Conservation (phyloP, 495 filamentous ascomycete species). For the Penicillium turbatum region DNA sequence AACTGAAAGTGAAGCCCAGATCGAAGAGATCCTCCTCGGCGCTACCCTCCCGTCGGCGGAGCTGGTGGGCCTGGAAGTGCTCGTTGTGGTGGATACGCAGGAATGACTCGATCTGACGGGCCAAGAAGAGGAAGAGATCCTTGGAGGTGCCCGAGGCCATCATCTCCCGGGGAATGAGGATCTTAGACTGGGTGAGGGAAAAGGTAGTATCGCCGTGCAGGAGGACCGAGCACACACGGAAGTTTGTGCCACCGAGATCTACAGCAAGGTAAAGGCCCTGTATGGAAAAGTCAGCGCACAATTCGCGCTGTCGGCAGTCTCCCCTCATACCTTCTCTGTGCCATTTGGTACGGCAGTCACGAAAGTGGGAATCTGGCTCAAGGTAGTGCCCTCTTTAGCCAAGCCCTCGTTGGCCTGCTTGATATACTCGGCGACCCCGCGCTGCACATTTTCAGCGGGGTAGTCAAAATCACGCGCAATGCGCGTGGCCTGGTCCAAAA, state of each 20-base stretch:
- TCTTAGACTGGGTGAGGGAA: constrained; percentile 84
- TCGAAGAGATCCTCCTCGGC: constrained; percentile 73
- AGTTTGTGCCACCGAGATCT: constrained; percentile 95
- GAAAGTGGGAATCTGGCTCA: constrained; percentile 96
- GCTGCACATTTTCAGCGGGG: constrained; percentile 69
- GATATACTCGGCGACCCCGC: constrained; percentile 78
- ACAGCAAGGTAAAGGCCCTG: constrained; percentile 95
- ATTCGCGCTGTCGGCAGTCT: background rate
- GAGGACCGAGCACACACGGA: constrained; percentile 91
- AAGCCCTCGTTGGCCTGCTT: constrained; percentile 85
- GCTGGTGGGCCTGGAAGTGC: constrained; percentile 70
- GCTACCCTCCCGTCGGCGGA: constrained; percentile 54
- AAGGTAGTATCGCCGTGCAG: constrained; percentile 91
- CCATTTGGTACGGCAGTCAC: constrained; percentile 95
- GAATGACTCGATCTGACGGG: constrained; percentile 85
- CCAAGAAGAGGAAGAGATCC: constrained; percentile 89
- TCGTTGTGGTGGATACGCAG: constrained; percentile 82
- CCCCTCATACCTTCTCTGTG: constrained; percentile 68
- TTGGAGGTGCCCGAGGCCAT: constrained; percentile 85
- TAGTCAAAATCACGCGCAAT: constrained; percentile 87
- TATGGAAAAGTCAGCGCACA: background rate
- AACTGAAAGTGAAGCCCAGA: constrained; percentile 95
- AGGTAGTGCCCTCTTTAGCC: constrained; percentile 66
- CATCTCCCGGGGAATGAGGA: constrained; percentile 80
- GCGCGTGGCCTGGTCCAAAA: constrained; percentile 68